Percentiles rank a stretch among this genome's conserved stretches.
Evolutionary conservation across 2,329 filamentous ascomycete genomes (phyloP).

Genomic region (Dendryphion nanum): DNA sequence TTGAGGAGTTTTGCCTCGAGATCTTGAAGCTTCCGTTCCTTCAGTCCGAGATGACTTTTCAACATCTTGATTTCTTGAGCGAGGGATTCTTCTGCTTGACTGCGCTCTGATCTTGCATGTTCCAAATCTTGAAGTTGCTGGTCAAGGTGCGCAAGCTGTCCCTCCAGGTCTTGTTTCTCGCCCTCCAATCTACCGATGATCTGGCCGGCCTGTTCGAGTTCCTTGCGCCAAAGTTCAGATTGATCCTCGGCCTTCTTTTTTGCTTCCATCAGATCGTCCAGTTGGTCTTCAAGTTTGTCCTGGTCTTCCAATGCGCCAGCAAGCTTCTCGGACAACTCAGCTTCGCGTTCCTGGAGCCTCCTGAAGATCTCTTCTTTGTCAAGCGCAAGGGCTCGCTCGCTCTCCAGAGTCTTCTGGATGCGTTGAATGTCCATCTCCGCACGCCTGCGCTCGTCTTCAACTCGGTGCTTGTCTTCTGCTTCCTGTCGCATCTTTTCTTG

Average conservation of each 20-base stretch:
- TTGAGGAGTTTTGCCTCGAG: constrained; percentile 81
- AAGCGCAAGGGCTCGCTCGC: constrained; percentile 88
- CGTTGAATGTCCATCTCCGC: constrained; percentile 83
- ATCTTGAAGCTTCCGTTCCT: constrained; percentile 86
- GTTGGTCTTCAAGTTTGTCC: constrained; percentile 87
- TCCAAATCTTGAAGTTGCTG: constrained; percentile 68
- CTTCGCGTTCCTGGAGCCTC: constrained; percentile 86
- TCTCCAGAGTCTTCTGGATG: constrained; percentile 92
- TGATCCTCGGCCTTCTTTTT: constrained; percentile 88
- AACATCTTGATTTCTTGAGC: constrained; percentile 87
- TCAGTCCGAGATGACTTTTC: constrained; percentile 82
- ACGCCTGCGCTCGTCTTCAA: constrained; percentile 89
- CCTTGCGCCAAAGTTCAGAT: constrained; percentile 71
- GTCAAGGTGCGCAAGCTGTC: constrained; percentile 69
- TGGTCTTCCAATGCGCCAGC: constrained; percentile 90
- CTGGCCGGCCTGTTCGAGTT: constrained; percentile 86
- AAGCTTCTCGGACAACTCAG: constrained; percentile 89
- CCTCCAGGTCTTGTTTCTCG: constrained; percentile 75
- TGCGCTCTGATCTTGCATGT: constrained; percentile 68
- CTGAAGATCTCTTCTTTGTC: constrained; percentile 99
- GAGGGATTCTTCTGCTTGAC: constrained; percentile 72
- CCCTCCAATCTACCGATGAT: constrained; percentile 83
- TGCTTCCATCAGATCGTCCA: constrained; percentile 82
- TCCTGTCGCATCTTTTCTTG: constrained; percentile 82
- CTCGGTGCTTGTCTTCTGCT: constrained; percentile 67